Evolutionary conservation across 2,329 filamentous ascomycete genomes (phyloP).

Genomic region (Cytospora paraplurivora): DNA sequence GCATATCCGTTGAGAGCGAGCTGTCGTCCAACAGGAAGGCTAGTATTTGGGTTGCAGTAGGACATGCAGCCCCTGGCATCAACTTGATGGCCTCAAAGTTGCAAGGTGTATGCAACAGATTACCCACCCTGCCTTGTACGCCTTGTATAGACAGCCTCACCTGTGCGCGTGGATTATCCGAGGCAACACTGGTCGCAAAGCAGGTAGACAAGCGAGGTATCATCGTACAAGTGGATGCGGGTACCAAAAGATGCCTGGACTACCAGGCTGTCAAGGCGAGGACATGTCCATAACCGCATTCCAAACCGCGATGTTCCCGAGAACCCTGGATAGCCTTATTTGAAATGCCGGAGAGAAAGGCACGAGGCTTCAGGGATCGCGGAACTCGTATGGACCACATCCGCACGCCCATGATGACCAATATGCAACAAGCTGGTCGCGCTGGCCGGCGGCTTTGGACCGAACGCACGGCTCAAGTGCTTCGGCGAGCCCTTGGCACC

Average conservation of each 20-base stretch:
- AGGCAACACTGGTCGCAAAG: neutral
- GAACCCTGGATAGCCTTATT: neutral
- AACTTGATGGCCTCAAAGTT: neutral
- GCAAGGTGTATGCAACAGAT: neutral
- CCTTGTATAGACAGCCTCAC: neutral
- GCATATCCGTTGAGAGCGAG: neutral
- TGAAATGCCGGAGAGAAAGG: neutral
- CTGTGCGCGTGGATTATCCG: neutral
- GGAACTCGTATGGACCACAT: neutral
- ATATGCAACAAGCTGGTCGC: neutral
- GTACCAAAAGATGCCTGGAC: neutral
- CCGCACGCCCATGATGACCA: neutral
- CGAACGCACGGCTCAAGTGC: neutral
- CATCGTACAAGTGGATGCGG: slow-evolving; percentile 2
- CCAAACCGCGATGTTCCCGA: neutral
- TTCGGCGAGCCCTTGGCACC: slow-evolving; percentile 1
- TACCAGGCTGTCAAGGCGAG: neutral
- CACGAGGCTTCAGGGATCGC: neutral
- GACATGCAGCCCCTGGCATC: neutral
- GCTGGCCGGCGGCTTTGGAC: slow-evolving; percentile 1
- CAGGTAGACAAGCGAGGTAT: neutral
- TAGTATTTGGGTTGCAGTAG: neutral
- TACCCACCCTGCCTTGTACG: neutral
- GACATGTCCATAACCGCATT: neutral
- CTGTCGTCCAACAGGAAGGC: neutral